Evolutionary conservation across 345 rosid species (phyloP), one percentile per base, ranked within the genome.

Genomic region (Camelina neglecta): DNA sequence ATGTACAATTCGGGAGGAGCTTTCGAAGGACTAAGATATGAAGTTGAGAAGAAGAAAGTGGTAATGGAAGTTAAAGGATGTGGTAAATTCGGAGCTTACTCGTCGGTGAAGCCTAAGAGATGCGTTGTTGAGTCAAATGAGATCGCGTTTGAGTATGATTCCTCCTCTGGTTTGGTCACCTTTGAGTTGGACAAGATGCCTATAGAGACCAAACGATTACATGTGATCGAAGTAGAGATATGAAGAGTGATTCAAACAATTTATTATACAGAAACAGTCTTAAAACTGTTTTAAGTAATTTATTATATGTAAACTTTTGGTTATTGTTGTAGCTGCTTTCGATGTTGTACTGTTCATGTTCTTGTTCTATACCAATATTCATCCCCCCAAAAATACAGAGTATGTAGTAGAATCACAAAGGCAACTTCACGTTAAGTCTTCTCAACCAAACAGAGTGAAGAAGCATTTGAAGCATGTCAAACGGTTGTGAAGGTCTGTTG

Each of bases 1-100:
- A 92, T 94, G 97, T 94, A 74, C 84, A 94, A 94, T 64, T 81
- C 93, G 2, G 97, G 97, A n/a, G 99, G 96, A 61, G 96, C 97
- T 15, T 83, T 90, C 1, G 87, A 83, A 48, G 90, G 79, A 65
- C 84, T 94, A 8, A 80, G 67, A 36, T 92, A 90, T 69, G 88
- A 86, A 61, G 79, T 69, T 8, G 79, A 73, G 49, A 67, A 41
- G 63, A 67, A 24, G 74, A 85, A 69, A 68, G 88, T 86, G 20
- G 50, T 44, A 24, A 75, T 89, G 83, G 88, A 86, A 45, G 85
- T 92, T 26, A 87, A 81, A 79, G 97, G 98, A 4, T 86, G 95
- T 41, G 98, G 96, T 38, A 86, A 69, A 58, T 88, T 94, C 0
- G 96, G 98, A 31, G 88, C 86, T 11, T 94, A 84, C 75, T 89